These are phyloP conservation scores for Zygoascus hellenicus DNA, from an alignment of 1,139 yeast species.

Conservation along the genomic window DNA sequence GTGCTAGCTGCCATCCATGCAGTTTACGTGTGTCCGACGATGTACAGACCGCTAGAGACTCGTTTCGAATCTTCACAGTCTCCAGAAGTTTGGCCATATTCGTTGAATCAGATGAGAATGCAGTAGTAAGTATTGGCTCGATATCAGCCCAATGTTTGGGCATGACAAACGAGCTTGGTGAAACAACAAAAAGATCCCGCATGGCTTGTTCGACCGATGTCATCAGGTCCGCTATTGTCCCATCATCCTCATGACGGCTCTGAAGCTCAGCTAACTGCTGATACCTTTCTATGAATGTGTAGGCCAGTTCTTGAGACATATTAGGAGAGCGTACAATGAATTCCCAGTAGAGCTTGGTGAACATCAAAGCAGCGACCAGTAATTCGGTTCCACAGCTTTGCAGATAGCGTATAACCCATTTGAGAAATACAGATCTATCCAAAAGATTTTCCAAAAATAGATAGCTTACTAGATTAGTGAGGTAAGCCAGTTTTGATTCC, in stretches of 20 bases:
- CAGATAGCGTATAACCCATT: conserved; percentile 56
- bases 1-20: conserved; percentile 18
- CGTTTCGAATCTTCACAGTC: conserved; percentile 30
- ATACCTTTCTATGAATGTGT: conserved; percentile 24
- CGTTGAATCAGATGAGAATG: conserved; percentile 24
- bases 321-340: conserved; percentile 46
- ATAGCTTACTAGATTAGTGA: conserved; percentile 53
- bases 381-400: conserved; percentile 42
- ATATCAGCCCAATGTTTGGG: conserved; percentile 68
- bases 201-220: conserved; percentile 10
- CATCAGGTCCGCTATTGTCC: conserved; percentile 5
- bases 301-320: conserved; percentile 28
- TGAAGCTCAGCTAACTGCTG: conserved; percentile 17
- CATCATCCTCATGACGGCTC: conserved; percentile 3
- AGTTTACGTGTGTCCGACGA: conserved; percentile 21
- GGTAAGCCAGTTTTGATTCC: conserved; percentile 34
- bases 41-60: conserved; percentile 27
- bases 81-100: conserved; percentile 29
- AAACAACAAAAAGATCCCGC: conserved; percentile 44
- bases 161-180: conserved; percentile 65
- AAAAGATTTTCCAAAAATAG: conserved; percentile 64
- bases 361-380: conserved; percentile 51
- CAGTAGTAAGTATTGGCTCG: conserved; percentile 47
- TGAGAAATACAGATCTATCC: conserved; percentile 55
- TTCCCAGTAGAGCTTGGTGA: conserved; percentile 67